Evolutionary conservation across 1,284 basidiomycete genomes (phyloP), one percentile per base, ranked within the genome.

Genomic region (Naganishia sp.): DNA sequence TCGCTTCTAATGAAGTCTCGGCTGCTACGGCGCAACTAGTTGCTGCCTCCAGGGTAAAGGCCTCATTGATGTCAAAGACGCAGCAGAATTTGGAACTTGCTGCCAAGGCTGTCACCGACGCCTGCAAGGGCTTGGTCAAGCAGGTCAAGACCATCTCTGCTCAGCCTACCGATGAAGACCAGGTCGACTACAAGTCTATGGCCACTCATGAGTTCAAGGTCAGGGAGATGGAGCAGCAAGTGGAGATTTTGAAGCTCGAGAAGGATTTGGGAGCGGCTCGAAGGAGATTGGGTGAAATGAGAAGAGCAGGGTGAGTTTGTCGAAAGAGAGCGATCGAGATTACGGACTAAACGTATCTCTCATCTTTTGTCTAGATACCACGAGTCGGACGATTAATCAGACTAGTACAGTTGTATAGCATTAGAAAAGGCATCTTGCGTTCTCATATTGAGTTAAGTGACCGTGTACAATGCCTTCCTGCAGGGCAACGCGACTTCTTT

Each of bases 161-260:
- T 53, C 88, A 87, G 77, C 88, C 93, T 79, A 80, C 75, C 45
- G 85, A 88, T 72, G 88, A 92, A 63, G 93, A 93, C 70, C 85
- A 87, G 18, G 84, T 90, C 23, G 92, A 98, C 80, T 98, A 94
- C 81, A 89, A 90, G 79, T 87, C 87, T 68, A 94, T 98, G 92
- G 90, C 92, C 4, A 86, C 84, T 53, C 85, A 98, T 77, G 95
- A 99, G 81, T 98, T 97, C 87, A 99, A 99, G 85, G 90, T 87
- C 74, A 84, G 87, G 57, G 94, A 97, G 84, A 98, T 99, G 94
- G 95, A 99, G 81, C 93, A 96, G 78, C 95, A 98, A 81, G 96
- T 99, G 52, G 92, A 96, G 79, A 97, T 99, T 71, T 83, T 99
- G 71, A 94, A 90, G 76, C 81, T 98, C 73, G 95, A 98, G 84